Conservation (phyloP, 2,329 filamentous ascomycete species). For the Drechslera avenae region DNA sequence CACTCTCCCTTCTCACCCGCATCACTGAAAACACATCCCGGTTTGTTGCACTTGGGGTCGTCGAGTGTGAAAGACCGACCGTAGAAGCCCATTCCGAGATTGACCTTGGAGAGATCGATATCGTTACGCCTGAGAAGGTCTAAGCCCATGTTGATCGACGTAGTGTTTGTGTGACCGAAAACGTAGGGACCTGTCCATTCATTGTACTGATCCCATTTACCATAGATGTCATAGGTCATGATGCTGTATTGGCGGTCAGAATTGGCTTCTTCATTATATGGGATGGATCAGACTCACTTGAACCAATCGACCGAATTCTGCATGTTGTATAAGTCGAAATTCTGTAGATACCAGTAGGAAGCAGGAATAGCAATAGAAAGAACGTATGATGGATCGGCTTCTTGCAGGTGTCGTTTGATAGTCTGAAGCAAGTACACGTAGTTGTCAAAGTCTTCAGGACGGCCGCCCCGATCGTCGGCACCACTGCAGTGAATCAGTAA, state of each 20-base stretch:
- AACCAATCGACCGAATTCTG: constrained; percentile 45
- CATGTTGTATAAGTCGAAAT: constrained; percentile 29
- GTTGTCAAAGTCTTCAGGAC: constrained; percentile 37
- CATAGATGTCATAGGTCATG: constrained; percentile 56
- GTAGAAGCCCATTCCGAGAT: constrained; percentile 55
- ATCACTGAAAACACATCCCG: constrained; percentile 11
- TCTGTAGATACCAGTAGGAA: constrained; percentile 29
- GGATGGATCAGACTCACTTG: constrained; percentile 27
- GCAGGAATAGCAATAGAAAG: constrained; percentile 25
- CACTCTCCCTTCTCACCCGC: constrained; percentile 7
- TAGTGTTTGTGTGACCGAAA: constrained; percentile 52
- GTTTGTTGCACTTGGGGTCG: constrained; percentile 13
- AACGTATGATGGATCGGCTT: neutral
- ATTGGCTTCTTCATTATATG: no score
- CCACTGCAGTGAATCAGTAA: neutral
- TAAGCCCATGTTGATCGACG: constrained; percentile 50
- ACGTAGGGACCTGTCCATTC: constrained; percentile 29
- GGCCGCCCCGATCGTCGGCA: constrained; percentile 45
- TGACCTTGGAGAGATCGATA: constrained; percentile 49
- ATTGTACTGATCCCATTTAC: constrained; percentile 48
- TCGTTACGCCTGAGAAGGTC: constrained; percentile 55
- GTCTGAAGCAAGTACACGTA: constrained; percentile 1
- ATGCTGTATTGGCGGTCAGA: constrained; percentile 17
- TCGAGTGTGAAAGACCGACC: constrained; percentile 39
- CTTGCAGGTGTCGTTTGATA: neutral